Percentiles rank a stretch among this genome's conserved stretches.
Evolutionary conservation across 2,329 filamentous ascomycete genomes (phyloP).

Genomic region (Ophiosphaerella korrae): DNA sequence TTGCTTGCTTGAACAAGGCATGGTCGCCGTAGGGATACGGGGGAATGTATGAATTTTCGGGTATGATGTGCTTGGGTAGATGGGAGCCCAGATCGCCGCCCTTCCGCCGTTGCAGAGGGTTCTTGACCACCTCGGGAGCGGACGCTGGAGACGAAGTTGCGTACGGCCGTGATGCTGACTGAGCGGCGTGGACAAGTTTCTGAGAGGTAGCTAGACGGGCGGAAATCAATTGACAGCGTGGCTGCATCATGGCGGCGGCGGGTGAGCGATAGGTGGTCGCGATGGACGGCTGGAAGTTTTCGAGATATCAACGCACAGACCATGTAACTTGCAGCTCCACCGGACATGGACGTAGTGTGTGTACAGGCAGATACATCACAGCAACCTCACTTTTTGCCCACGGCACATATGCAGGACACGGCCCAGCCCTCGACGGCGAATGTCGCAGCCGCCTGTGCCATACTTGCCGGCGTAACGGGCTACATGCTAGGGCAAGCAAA

Average conservation of each 20-base stretch:
- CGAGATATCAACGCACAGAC: conserved; percentile 6
- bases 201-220: conserved; percentile 20
- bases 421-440: conserved; percentile 60
- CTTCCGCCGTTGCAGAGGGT: conserved; percentile 32
- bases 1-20: conserved; percentile 77
- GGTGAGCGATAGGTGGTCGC: conserved; percentile 1
- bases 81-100: conserved; percentile 45
- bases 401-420: conserved; percentile 40
- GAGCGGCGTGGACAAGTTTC: conserved; percentile 14
- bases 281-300: conserved; percentile 28
- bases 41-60: conserved; percentile 42
- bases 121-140: conserved; percentile 17
- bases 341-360: no score
- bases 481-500: conserved; percentile 72
- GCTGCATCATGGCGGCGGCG: conserved; percentile 27
- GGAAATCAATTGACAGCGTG: conserved; percentile 38
- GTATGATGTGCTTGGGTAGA: conserved; percentile 42
- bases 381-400: not conserved
- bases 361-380: no score
- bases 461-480: conserved; percentile 75
- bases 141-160: conserved; percentile 23
- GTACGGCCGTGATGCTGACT: conserved; percentile 33
- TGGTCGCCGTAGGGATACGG: conserved; percentile 75
- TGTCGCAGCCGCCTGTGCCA: conserved; percentile 72
- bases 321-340: not conserved